Base-by-base conservation (phyloP, 2,329 filamentous ascomycete species). In the Teratosphaeria pseudoeucalypti region DNA sequence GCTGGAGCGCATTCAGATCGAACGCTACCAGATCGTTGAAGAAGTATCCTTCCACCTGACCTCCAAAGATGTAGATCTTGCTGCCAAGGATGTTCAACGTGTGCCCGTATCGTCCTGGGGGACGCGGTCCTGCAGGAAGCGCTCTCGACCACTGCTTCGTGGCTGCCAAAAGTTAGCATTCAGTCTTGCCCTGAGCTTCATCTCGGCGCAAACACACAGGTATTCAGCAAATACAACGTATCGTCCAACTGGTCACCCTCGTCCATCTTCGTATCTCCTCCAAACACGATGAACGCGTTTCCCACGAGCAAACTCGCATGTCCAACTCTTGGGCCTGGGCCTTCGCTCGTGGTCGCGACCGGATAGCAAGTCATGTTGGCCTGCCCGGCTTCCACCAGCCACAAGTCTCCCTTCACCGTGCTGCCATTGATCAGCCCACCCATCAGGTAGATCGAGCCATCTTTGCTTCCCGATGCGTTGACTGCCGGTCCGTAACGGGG, bases 201-300 rank as follows among this genome's bases (percentile, higher is more conserved):
- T 27, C n/a, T 12, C 14, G 12, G 2, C 57, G 26, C 16, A 7
- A 9, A 80, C 92, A 77, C 81, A 97, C 94, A 96, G 56, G 94
- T 99, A 76, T 99, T 99, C 57, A 99, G 81, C 56, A 99, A 82
- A 75, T 99, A 99, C 12, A 99, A 79, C 0, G 94, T 97, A 76
- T 99, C 92, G 69, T 99, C 94, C 60, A 99, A 78, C 55, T 89
- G 81, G 74, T 99, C 94, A 34, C 85, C 84, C 70, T 97, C 94
- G 58, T 96, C 91, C 72, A 96, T 88, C 75, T 99, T 99, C 57
- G 94, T 99, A 74, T 99, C 95, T 71, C 94, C 94, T 56, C 94
- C 95, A 71, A 97, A 99, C 12, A 99, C 94, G 67, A 99, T 99
- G 73, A 97, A 99, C 0, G 94, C 94, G 75, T 99, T 99, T 60